Conservation (phyloP, 371 early-diverging fungal species). For the Phascolomyces articulosus region DNA sequence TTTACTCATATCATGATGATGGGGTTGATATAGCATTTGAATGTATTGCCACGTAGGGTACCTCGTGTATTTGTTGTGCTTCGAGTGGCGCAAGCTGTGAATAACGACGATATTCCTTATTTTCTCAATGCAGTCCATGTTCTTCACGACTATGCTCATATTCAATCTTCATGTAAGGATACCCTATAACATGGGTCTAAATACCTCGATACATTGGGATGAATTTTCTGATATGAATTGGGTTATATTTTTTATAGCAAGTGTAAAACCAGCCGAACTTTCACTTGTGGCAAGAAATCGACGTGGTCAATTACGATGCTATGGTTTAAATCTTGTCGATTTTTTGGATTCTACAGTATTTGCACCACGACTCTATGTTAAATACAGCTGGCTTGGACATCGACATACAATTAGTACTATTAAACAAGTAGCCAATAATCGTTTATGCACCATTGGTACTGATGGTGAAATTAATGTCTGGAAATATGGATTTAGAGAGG, state of each 20-base stretch:
- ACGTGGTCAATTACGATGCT: conserved; percentile 68
- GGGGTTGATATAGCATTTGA: conserved; percentile 52
- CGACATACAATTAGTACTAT: conserved; percentile 44
- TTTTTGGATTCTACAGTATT: conserved; percentile 71
- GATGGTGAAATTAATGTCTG: conserved; percentile 63
- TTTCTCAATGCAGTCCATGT: conserved; percentile 63
- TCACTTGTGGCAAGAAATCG: conserved; percentile 60
- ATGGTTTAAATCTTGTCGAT: conserved; percentile 76
- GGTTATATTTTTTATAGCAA: conserved; percentile 34
- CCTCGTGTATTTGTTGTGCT: conserved; percentile 73
- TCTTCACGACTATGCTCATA: conserved; percentile 57
- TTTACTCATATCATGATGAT: background rate
- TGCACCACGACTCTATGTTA: conserved; percentile 58
- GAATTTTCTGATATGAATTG: no score
- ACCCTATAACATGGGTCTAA: background rate
- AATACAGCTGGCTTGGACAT: conserved; percentile 75
- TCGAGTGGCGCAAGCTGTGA: conserved; percentile 64
- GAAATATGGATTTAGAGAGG: conserved; percentile 50
- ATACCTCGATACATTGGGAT: no score
- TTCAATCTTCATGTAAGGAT: conserved; percentile 44
- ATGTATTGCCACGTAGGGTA: conserved; percentile 60
- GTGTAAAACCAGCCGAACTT: conserved; percentile 73
- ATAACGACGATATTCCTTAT: conserved; percentile 55
- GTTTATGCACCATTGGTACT: conserved; percentile 54
- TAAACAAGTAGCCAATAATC: conserved; percentile 45